Conservation (phyloP, 768 basidiomycete genomes). For the Lactifluus subvellereus region DNA sequence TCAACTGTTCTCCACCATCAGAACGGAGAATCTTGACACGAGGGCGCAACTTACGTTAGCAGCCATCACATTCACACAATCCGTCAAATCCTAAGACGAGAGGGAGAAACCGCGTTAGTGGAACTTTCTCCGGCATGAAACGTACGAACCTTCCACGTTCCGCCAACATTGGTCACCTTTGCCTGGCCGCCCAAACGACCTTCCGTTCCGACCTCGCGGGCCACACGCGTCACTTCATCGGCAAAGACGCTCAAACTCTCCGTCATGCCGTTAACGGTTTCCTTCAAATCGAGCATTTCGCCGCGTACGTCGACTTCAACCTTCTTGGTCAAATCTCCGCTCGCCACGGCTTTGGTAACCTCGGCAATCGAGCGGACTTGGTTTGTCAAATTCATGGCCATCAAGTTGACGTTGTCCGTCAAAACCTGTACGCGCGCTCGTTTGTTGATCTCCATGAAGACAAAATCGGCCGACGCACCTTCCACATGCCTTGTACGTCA, state of each 20-base stretch:
- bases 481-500: slow-evolving; percentile 95
- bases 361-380: slow-evolving; percentile 90
- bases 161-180: slow-evolving; percentile 87
- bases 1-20: slow-evolving; percentile 47
- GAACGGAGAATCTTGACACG: slow-evolving; percentile 4
- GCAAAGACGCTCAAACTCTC: slow-evolving; percentile 80
- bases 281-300: slow-evolving; percentile 85
- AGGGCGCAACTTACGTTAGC: slow-evolving; percentile 56
- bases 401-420: slow-evolving; percentile 81
- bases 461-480: slow-evolving; percentile 40
- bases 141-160: slow-evolving; percentile 78
- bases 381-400: slow-evolving; percentile 87
- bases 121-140: neutral
- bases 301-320: slow-evolving; percentile 89
- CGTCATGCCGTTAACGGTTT: slow-evolving; percentile 96
- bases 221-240: slow-evolving; percentile 80
- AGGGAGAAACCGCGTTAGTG: slow-evolving; percentile 1
- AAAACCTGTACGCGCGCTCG: slow-evolving; percentile 35
- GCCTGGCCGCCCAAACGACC: slow-evolving; percentile 94
- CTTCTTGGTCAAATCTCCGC: slow-evolving; percentile 89
- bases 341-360: slow-evolving; percentile 93
- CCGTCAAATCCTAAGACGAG: slow-evolving; percentile 65
- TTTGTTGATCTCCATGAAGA: neutral
- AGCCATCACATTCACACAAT: slow-evolving; percentile 96
- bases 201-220: slow-evolving; percentile 95